Evolutionary conservation across 2,329 filamentous ascomycete species (phyloP), one percentile per base, ranked within the genome.

Genomic region (Capronia coronata): DNA sequence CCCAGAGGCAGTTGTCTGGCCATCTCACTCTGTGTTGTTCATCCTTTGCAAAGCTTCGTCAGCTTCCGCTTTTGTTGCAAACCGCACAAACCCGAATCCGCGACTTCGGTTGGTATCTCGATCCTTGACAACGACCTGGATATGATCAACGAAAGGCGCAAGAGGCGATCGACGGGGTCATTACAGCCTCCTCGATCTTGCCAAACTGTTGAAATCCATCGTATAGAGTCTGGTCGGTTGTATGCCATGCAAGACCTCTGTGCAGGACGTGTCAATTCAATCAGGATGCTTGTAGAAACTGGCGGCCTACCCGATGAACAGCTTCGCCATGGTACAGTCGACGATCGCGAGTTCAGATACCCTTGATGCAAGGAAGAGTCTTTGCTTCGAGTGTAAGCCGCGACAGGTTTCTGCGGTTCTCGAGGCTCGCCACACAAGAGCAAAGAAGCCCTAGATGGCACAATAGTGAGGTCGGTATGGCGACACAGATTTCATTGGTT

Each of bases 161-260:
- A 29, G 53, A 60, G 21, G 23, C 22, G n/a, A n/a, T n/a, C 16
- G 16, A 35, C 48, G 34, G 22, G 16, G 19, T 13, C 14, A 48
- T 71, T 80, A 97, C 93, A 63, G 93, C 93, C 81, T 98, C 91
- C 68, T 96, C 89, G 60, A 98, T 86, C 35, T 76, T 75, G 54
- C 91, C 91, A 66, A 87, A 96, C 69, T 93, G 84, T 69, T 91
- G 84, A 69, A 98, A 98, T 71, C 95, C 95, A 66, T 84, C 75
- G 65, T 87, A 85, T 59, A 98, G 76, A 61, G 87, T 89, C 38
- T 74, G 72, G 72, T 97, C 91, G 70, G 94, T 89, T 58, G 93
- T 98, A 75, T 96, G 90, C 93, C 93, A 98, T 65, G 93, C 88
- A 62, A 98, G 88, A 78, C 93, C 93, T 66, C 91, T 95, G 43